phyloP scores from a whole-genome alignment of 2,329 filamentous ascomycete genomes.

The Penicillium polonicum region DNA sequence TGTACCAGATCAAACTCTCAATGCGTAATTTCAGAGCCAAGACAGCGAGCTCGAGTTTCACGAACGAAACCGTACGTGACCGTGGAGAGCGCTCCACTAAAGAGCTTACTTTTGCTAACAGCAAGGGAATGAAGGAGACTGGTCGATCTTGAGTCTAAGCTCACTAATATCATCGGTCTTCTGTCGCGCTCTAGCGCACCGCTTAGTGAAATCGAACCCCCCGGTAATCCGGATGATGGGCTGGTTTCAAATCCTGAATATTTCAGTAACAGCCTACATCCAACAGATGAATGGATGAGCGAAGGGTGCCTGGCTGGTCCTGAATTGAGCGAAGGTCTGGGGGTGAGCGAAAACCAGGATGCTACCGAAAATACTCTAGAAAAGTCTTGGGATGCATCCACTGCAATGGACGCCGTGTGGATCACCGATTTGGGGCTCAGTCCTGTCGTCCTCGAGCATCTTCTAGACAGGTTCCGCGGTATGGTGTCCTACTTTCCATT shows the following conservation, averaged over 20 bases:
- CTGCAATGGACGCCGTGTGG: conserved; percentile 1
- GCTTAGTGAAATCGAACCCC: background rate
- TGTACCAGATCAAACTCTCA: conserved; percentile 18
- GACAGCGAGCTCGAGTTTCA: conserved; percentile 13
- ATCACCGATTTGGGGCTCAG: conserved; percentile 2
- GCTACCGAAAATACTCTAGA: background rate
- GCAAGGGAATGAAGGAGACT: conserved; percentile 11
- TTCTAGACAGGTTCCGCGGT: conserved; percentile 14
- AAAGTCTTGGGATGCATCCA: background rate
- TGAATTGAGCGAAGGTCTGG: background rate
- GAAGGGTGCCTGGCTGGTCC: background rate
- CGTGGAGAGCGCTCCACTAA: background rate
- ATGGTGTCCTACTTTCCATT: conserved; percentile 19
- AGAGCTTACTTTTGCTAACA: conserved; percentile 4
- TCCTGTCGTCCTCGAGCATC: conserved; percentile 10
- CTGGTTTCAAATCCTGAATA: background rate
- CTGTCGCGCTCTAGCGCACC: conserved; percentile 10
- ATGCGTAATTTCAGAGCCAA: conserved; percentile 15
- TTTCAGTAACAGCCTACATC: background rate
- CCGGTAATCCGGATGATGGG: background rate
- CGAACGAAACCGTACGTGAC: conserved; percentile 13
- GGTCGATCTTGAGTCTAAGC: conserved; percentile 14
- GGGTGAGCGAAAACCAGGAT: background rate
- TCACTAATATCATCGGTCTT: conserved; percentile 16
- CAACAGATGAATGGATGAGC: background rate